Evolutionary conservation across 164 flowering plant genomes (phyloP).

Genomic region (Sextonia rubra): DNA sequence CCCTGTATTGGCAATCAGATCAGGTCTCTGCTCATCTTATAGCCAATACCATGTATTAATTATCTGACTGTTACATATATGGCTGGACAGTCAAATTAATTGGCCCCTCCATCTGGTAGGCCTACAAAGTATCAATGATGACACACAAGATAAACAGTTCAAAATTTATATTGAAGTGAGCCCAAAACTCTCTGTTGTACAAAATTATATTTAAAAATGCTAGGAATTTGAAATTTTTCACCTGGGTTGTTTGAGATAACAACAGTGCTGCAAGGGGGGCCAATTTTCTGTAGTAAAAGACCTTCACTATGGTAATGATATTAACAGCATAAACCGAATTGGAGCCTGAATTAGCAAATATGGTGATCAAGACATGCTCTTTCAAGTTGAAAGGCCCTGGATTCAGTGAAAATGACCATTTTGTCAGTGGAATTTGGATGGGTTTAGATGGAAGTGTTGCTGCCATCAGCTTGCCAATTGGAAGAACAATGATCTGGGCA

Average conservation of each 20-base stretch:
- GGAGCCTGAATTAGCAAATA: slow-evolving; percentile 11
- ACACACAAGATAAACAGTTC: too few species aligned
- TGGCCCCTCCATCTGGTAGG: too few species aligned
- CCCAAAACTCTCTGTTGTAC: too few species aligned
- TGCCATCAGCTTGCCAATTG: slow-evolving; percentile 8
- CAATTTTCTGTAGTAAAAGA: slow-evolving; percentile 1
- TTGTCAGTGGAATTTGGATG: not conserved
- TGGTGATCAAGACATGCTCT: slow-evolving; percentile 18
- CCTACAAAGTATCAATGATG: too few species aligned
- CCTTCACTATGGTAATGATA: slow-evolving; percentile 6
- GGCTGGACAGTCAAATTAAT: too few species aligned
- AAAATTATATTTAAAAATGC: too few species aligned
- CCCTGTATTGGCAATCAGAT: too few species aligned
- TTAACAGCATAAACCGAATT: slow-evolving; percentile 2
- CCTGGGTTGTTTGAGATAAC: slow-evolving; percentile 11
- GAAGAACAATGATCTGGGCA: slow-evolving; percentile 10
- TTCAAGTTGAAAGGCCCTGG: slow-evolving; percentile 18
- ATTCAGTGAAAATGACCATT: slow-evolving; percentile 8
- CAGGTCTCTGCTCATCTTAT: too few species aligned
- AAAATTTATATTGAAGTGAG: too few species aligned
- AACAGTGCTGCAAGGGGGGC: slow-evolving; percentile 6
- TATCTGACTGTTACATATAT: too few species aligned
- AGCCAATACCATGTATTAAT: too few species aligned
- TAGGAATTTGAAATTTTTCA: not conserved
- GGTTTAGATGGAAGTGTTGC: not conserved